phyloP scores from a whole-genome alignment of 192 early-diverging fungal species.

The Geosiphon pyriformis region DNA sequence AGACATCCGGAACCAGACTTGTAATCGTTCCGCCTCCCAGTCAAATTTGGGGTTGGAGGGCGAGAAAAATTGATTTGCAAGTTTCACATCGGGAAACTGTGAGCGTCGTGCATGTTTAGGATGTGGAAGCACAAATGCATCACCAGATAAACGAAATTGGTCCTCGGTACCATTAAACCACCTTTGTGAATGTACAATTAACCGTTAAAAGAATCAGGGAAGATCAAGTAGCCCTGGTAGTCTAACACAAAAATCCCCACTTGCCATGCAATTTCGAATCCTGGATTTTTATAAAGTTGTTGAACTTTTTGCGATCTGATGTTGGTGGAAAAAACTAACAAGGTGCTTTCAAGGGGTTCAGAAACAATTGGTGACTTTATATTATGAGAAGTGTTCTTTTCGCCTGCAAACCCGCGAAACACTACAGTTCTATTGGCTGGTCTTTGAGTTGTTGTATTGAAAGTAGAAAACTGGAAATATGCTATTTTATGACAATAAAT shows the following conservation, averaged over 20 bases:
- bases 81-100: neutral
- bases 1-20: conserved; percentile 24
- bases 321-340: conserved; percentile 27
- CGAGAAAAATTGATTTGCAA: neutral
- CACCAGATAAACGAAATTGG: conserved; percentile 35
- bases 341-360: conserved; percentile 28
- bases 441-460: neutral
- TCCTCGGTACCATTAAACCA: conserved; percentile 32
- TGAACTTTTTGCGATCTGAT: conserved; percentile 30
- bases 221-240: neutral
- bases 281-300: conserved; percentile 22
- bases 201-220: too few relatives aligned
- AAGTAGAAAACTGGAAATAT: neutral
- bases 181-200: conserved; percentile 12
- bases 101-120: neutral
- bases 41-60: neutral
- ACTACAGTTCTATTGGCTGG: conserved; percentile 37
- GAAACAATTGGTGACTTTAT: neutral
- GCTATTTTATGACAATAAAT: neutral
- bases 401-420: conserved; percentile 35
- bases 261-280: conserved; percentile 35
- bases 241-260: neutral
- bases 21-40: conserved; percentile 33
- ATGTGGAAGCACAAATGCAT: conserved; percentile 17
- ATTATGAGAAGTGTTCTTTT: conserved; percentile 24